Conservation (phyloP, 2,329 filamentous ascomycete species). For the Ophiocordyceps camponoti-floridani region DNA sequence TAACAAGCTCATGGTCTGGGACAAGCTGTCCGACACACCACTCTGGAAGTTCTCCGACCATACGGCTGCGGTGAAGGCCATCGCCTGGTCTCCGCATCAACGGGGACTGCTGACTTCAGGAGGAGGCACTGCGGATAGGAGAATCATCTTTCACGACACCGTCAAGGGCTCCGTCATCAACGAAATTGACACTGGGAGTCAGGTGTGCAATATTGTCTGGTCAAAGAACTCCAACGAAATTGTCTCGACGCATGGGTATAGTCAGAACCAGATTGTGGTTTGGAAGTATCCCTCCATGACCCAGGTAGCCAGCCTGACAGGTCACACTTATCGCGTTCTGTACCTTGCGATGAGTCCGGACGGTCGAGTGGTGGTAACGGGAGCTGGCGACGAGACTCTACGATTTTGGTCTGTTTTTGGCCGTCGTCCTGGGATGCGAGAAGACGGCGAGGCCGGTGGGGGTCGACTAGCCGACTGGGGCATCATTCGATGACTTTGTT, state of each 20-base stretch:
- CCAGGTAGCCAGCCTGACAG: constrained; percentile 85
- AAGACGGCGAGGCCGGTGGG: constrained; percentile 42
- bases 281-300: constrained; percentile 99
- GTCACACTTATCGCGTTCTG: constrained; percentile 89
- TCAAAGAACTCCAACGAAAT: constrained; percentile 96
- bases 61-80: constrained; percentile 90
- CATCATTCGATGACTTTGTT: constrained; percentile 46
- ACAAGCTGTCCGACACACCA: constrained; percentile 82
- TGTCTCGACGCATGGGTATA: constrained; percentile 91
- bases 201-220: constrained; percentile 98
- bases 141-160: constrained; percentile 98
- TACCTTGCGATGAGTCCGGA: constrained; percentile 97
- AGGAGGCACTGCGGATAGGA: constrained; percentile 84
- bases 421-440: constrained; percentile 53
- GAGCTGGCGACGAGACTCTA: constrained; percentile 88
- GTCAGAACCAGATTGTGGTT: constrained; percentile 95
- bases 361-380: constrained; percentile 83
- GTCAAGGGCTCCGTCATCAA: constrained; percentile 63
- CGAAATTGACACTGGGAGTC: constrained; percentile 89
- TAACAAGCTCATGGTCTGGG: constrained; percentile 98
- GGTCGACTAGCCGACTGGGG: constrained; percentile 61
- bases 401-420: constrained; percentile 96
- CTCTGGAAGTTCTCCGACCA: constrained; percentile 91
- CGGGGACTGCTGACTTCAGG: constrained; percentile 86
- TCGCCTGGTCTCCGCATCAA: constrained; percentile 95